A percentile compares a stretch with the other conserved stretches of the same genome.
Conservation (phyloP, 2,329 filamentous ascomycete genomes). For the Pyrenochaeta sp. region DNA sequence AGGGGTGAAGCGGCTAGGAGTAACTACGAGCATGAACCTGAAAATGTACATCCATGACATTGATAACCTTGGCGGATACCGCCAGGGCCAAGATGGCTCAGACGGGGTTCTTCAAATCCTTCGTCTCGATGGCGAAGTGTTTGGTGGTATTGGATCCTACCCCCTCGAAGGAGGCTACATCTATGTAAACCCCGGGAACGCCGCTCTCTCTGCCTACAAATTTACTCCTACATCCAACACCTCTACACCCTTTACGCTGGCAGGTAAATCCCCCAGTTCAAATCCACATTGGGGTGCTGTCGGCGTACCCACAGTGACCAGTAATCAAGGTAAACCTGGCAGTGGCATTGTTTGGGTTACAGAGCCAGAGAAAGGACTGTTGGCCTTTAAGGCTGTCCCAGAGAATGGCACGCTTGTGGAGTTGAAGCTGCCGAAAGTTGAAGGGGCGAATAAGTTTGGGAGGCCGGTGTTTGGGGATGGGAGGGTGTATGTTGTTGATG, state of each 20-base stretch:
- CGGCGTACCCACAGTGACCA: constrained; percentile 50
- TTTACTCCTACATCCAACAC: constrained; percentile 21
- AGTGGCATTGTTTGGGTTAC: constrained; percentile 49
- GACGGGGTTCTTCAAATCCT: constrained; percentile 35
- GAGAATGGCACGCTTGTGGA: constrained; percentile 46
- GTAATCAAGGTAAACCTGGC: constrained; percentile 45
- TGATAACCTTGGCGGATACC: constrained; percentile 35
- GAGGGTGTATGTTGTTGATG: constrained; percentile 33
- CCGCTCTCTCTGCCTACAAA: constrained; percentile 39
- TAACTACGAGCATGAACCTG: constrained; percentile 42
- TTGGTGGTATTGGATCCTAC: constrained; percentile 32
- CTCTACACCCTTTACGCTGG: constrained; percentile 36
- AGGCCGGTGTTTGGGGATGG: constrained; percentile 53
- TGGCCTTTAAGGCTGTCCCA: constrained; percentile 53
- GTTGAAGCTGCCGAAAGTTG: constrained; percentile 49
- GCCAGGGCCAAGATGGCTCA: constrained; percentile 23
- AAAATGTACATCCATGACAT: constrained; percentile 33
- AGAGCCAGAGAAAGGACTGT: constrained; percentile 51
- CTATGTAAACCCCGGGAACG: constrained; percentile 40
- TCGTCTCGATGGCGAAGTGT: constrained; percentile 25
- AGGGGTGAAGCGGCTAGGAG: constrained; percentile 29
- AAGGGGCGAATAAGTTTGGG: constrained; percentile 52
- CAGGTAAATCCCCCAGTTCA: constrained; percentile 33
- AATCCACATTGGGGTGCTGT: constrained; percentile 39
- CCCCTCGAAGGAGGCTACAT: constrained; percentile 38